A percentile compares a stretch with the other conserved stretches of the same genome.
Evolutionary conservation across 1,284 basidiomycete species (phyloP).

Genomic region (Trichosporon coremiiforme): DNA sequence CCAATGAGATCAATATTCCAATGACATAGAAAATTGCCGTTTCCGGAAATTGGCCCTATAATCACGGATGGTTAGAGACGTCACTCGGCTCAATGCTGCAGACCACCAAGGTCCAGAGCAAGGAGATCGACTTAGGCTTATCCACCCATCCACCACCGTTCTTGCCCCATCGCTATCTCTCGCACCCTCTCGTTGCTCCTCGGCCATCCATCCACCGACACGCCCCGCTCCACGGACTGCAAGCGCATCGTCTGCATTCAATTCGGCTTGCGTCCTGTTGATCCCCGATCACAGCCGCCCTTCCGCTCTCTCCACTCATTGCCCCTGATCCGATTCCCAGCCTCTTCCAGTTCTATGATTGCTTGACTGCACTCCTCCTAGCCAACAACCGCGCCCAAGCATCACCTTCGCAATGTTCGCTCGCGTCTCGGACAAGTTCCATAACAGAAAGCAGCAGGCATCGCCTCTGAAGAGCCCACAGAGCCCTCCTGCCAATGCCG

Average conservation of each 20-base stretch:
- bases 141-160: background rate
- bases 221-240: background rate
- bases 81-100: background rate
- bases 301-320: background rate
- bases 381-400: background rate
- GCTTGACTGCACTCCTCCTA: background rate
- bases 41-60: background rate
- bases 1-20: conserved; percentile 12
- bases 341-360: background rate
- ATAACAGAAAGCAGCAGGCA: conserved; percentile 45
- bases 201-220: conserved; percentile 18
- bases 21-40: conserved; percentile 15
- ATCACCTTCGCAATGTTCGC: conserved; percentile 39
- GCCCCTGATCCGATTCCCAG: background rate
- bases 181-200: background rate
- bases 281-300: background rate
- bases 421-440: conserved; percentile 54
- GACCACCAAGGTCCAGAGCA: background rate
- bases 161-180: too few species aligned
- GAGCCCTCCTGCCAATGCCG: conserved; percentile 20
- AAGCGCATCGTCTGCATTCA: too few species aligned
- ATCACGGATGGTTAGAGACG: conserved; percentile 13
- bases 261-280: background rate
- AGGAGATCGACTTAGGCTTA: background rate
- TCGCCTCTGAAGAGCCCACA: conserved; percentile 32